phyloP scores from a whole-genome alignment of 176 grass and related monocot species.

The Carex pumila region DNA sequence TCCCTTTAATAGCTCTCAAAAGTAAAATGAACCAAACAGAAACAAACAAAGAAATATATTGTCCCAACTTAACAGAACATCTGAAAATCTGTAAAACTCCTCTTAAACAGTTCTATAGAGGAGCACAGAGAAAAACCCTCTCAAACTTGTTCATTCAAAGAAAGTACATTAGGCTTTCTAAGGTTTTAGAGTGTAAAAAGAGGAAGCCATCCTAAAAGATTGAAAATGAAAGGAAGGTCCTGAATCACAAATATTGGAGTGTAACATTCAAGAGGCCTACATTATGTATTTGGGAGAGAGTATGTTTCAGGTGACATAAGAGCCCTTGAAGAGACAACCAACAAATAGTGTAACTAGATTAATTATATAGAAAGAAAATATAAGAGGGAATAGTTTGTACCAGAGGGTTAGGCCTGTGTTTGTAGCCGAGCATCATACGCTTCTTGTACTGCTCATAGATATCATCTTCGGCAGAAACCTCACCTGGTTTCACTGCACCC shows the following conservation, averaged over 20 bases:
- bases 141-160: neutral
- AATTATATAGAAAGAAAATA: neutral
- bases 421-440: conserved; percentile 98
- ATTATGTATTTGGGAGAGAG: neutral
- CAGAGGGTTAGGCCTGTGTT: conserved; percentile 83
- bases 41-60: neutral
- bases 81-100: neutral
- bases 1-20: neutral
- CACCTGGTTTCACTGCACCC: conserved; percentile 68
- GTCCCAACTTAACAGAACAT: neutral
- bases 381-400: conserved; percentile 22
- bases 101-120: neutral
- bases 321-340: neutral
- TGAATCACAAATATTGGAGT: neutral
- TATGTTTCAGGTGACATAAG: neutral
- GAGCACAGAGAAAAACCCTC: neutral
- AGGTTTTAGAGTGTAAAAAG: neutral
- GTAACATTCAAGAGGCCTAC: neutral
- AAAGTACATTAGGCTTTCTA: neutral
- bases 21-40: conserved; percentile 5
- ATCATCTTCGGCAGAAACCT: conserved; percentile 80
- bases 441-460: conserved; percentile 99
- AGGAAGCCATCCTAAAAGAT: neutral
- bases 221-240: neutral
- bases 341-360: neutral